Evolutionary conservation across 805 yeast genomes (phyloP).

Genomic region (Lipomyces mesembrius): DNA sequence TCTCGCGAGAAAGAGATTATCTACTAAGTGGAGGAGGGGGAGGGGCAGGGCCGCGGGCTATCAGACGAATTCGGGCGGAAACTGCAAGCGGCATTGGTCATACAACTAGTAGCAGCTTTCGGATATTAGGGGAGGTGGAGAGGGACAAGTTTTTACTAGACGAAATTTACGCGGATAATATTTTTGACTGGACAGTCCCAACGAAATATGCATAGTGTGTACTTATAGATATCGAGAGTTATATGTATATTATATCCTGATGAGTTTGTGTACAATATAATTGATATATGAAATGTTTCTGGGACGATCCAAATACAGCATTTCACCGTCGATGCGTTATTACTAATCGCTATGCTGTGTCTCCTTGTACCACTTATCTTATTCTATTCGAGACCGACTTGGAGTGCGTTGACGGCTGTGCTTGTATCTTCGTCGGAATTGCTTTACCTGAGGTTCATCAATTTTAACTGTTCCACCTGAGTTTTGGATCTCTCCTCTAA

Average conservation of each 20-base stretch:
- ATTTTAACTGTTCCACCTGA: slow-evolving; percentile 18
- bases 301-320: background rate
- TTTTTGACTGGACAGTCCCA: slow-evolving; percentile 29
- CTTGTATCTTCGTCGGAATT: slow-evolving; percentile 23
- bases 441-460: slow-evolving; percentile 22
- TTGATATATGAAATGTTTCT: background rate
- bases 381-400: slow-evolving; percentile 1
- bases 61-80: slow-evolving; percentile 1
- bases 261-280: background rate
- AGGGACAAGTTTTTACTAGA: slow-evolving; percentile 28
- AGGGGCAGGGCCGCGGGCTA: background rate
- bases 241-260: background rate
- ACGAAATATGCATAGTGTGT: slow-evolving; percentile 37
- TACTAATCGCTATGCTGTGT: background rate
- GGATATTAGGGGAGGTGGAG: slow-evolving; percentile 34
- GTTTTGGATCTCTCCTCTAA: slow-evolving; percentile 25
- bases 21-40: background rate
- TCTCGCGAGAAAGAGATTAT: slow-evolving; percentile 27
- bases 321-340: background rate
- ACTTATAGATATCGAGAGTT: background rate
- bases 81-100: slow-evolving; percentile 3
- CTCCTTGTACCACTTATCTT: background rate
- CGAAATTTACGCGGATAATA: slow-evolving; percentile 12
- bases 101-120: slow-evolving; percentile 18
- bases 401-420: background rate